Conservation (phyloP, 768 basidiomycete genomes). For the Lentinus tigrinus region DNA sequence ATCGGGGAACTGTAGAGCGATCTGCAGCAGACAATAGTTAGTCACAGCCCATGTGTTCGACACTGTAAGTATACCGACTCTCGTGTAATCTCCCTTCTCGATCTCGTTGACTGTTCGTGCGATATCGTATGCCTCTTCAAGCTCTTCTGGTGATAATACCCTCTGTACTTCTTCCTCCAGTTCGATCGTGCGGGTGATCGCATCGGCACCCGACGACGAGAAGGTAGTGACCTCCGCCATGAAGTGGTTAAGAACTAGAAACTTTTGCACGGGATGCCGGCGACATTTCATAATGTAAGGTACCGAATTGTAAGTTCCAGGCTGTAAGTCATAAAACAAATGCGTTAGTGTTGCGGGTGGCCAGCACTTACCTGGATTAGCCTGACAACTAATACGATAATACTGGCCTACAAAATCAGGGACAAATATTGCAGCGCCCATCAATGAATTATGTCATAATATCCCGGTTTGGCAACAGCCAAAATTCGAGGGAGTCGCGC, state of each 20-base stretch:
- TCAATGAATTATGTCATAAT: slow-evolving; percentile 1
- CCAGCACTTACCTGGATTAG: too few relatives aligned
- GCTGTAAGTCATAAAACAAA: too few relatives aligned
- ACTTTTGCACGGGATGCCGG: not conserved
- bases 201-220: slow-evolving; percentile 61
- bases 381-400: too few relatives aligned
- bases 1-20: slow-evolving; percentile 95
- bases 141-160: slow-evolving; percentile 34
- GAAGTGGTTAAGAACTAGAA: not conserved
- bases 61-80: slow-evolving; percentile 40
- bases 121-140: slow-evolving; percentile 76
- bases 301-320: too few relatives aligned
- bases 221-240: slow-evolving; percentile 38
- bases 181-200: slow-evolving; percentile 54
- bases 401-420: too few relatives aligned
- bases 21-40: slow-evolving; percentile 37
- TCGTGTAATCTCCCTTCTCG: slow-evolving; percentile 59
- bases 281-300: not conserved
- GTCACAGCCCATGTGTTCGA: not conserved
- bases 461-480: not conserved
- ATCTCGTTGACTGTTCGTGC: slow-evolving; percentile 64
- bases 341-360: too few relatives aligned
- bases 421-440: too few relatives aligned
- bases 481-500: slow-evolving; percentile 8
- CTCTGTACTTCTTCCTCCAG: slow-evolving; percentile 33